Evolutionary conservation across 495 filamentous ascomycete genomes (phyloP), one percentile per base, ranked within the genome.

Genomic region (Xylaria cubensis): DNA sequence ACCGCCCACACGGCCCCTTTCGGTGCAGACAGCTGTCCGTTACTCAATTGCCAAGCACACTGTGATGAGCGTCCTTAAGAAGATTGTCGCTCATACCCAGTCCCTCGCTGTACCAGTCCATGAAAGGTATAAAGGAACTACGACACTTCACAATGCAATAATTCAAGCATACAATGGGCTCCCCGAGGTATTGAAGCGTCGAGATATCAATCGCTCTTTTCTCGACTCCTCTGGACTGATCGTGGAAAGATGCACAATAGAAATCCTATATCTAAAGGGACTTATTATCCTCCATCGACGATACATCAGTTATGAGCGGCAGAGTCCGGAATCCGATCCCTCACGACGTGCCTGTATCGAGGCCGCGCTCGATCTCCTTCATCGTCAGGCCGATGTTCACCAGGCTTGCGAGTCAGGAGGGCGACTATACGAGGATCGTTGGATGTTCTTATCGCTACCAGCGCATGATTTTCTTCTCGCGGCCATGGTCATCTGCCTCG

Each of bases 401-500:
- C 76, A 79, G 29, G 80, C 78, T 21, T 80, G 74, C 9, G 72
- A 79, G 41, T 77, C 79, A 3, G 84, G 82, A 8, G 84, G 84
- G 0, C 82, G 80, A 51, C 75, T 87, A 10, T 72, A 84, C 42
- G 80, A 80, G 21, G 82, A 86, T 24, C 76, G 79, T 56, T 87
- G 85, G 85, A 83, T 86, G 76, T 78, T 87, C 63, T 81, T 83
- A 10, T 81, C 80, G 1, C 76, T 87, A 13, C 80, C 76, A 4
- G 76, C 79, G 4, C 80, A 86, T 72, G 86, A 87, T 65, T 87
- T 87, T 69, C 79, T 88, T 2, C 78, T 85, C 1, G 86, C 86
- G 1, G 80, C 85, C 13, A 88, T 89, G 86, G 75, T 89, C 17
- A 73, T 88, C 15, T 86, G 85, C 69, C 76, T 87, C 0, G 85